Base-by-base conservation (phyloP, 352 stramenopile genomes). In the Globisporangium emineosum region DNA sequence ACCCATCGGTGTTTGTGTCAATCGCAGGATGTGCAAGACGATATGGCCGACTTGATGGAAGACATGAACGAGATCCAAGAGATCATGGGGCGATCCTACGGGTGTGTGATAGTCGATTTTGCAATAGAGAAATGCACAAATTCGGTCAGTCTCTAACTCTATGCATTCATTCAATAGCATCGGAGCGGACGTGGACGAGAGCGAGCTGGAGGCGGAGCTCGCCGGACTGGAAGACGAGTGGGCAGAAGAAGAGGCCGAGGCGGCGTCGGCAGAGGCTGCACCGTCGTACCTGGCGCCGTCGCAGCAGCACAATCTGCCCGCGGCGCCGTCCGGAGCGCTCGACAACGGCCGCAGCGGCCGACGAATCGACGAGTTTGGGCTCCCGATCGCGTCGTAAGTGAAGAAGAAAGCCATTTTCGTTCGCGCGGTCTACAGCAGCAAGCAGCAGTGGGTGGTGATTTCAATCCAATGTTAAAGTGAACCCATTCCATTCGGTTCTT, bases 41-140 rank as follows among this genome's bases (percentile, higher is more conserved):
- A 98, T 66, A 97, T 99, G 87, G 95, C 94, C 2, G 93, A 99
- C 33, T 76, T 99, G 57, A 97, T 99, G 83, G 92, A 99, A 68
- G 97, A 99, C 65, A 98, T 99, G 83, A 97, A 98, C 67, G 96
- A 99, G 72, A 98, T 99, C 64, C 98, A 99, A 66, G 96, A 99
- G 65, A 90, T 96, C 47, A 88, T 99, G 73, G 95, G 94, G 9
- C 87, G 93, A 49, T 98, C 96, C 35, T 99, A 99, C 71, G 91
- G 86, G 86, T 93, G 78, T 57, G 73, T 57, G 40, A 7, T 5
- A 21, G 40, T 21, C 19, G 0, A 7, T 21, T 21, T 21, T 4
- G 7, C 17, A 10, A 2, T 47, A 12, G 2, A 10, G 3, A 17
- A 21, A 7, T 1, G 8, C 19, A 6, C 17, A 21, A 47, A 4